Evolutionary conservation across 176 grass and related monocot genomes (phyloP).

Genomic region (Cenchrus americanus): DNA sequence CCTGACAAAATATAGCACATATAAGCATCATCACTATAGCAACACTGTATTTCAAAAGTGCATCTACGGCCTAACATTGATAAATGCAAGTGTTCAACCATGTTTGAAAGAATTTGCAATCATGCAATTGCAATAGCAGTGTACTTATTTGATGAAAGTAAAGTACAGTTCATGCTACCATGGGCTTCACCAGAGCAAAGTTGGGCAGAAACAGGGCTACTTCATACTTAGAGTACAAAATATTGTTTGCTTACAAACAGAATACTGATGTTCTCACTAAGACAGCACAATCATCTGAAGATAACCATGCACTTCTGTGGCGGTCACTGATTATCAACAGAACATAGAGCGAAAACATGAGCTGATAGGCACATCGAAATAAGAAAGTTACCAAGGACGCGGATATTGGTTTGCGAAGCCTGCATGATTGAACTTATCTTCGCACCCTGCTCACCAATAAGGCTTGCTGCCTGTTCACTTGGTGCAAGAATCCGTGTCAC

Average conservation of each 20-base stretch:
- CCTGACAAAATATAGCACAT: slow-evolving; percentile 16
- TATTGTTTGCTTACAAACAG: slow-evolving; percentile 21
- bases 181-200: slow-evolving; percentile 15
- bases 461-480: slow-evolving; percentile 49
- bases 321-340: background rate
- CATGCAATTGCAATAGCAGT: slow-evolving; percentile 6
- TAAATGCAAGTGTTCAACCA: background rate
- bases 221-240: slow-evolving; percentile 1
- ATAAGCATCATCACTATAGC: slow-evolving; percentile 1
- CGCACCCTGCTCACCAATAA: slow-evolving; percentile 45
- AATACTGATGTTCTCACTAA: background rate
- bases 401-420: slow-evolving; percentile 57
- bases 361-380: slow-evolving; percentile 7
- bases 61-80: slow-evolving; percentile 14
- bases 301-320: background rate
- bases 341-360: slow-evolving; percentile 19
- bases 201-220: slow-evolving; percentile 4
- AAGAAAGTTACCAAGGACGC: slow-evolving; percentile 53
- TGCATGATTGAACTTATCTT: slow-evolving; percentile 50
- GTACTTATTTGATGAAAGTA: background rate
- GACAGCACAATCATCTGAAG: background rate
- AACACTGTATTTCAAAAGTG: slow-evolving; percentile 9
- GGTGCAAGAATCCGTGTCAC: slow-evolving; percentile 45
- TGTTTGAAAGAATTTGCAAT: slow-evolving; percentile 28
- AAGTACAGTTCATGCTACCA: slow-evolving; percentile 7